phyloP scores from a whole-genome alignment of 139 green algal species.

The Picochlorum sp. region DNA sequence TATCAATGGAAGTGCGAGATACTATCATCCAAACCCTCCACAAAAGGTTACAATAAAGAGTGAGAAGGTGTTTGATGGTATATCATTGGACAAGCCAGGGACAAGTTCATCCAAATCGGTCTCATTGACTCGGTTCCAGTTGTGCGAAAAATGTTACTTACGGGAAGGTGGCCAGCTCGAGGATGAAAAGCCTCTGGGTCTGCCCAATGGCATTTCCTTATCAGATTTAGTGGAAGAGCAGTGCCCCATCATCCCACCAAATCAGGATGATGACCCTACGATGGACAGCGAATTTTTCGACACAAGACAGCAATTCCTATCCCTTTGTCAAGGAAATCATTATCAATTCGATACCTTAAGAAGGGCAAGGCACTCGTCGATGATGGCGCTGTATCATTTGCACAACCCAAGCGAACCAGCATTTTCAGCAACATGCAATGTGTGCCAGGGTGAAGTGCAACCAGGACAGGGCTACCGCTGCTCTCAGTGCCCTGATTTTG shows the following conservation, averaged over 20 bases:
- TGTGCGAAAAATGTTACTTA: slow-evolving; percentile 44
- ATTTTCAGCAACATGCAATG: slow-evolving; percentile 84
- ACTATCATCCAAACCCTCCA: slow-evolving; percentile 35
- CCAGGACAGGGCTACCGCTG: slow-evolving; percentile 81
- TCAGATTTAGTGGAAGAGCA: slow-evolving; percentile 21
- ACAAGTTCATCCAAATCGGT: slow-evolving; percentile 16
- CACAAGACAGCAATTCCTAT: slow-evolving; percentile 87
- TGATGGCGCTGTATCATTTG: slow-evolving; percentile 99
- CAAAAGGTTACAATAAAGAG: slow-evolving; percentile 18
- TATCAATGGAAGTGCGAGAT: slow-evolving; percentile 23
- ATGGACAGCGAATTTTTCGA: slow-evolving; percentile 93
- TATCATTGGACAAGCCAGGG: slow-evolving; percentile 60
- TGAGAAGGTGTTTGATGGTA: slow-evolving; percentile 77
- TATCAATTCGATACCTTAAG: slow-evolving; percentile 98
- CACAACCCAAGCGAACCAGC: slow-evolving; percentile 88
- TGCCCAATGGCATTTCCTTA: slow-evolving; percentile 31
- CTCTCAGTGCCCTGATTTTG: slow-evolving; percentile 84
- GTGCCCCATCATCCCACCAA: slow-evolving; percentile 23
- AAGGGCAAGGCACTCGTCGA: slow-evolving; percentile 93
- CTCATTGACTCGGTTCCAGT: slow-evolving; percentile 36
- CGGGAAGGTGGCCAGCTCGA: slow-evolving; percentile 4
- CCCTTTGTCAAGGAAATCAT: slow-evolving; percentile 96
- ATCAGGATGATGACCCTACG: slow-evolving; percentile 43
- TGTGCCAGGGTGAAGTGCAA: slow-evolving; percentile 83
- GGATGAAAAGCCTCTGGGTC: slow-evolving; percentile 10